A percentile compares a stretch with the other conserved stretches of the same genome.
These are phyloP conservation scores for Peniophora sp. DNA, from an alignment of 1,284 basidiomycete genomes.

Conservation along the genomic window DNA sequence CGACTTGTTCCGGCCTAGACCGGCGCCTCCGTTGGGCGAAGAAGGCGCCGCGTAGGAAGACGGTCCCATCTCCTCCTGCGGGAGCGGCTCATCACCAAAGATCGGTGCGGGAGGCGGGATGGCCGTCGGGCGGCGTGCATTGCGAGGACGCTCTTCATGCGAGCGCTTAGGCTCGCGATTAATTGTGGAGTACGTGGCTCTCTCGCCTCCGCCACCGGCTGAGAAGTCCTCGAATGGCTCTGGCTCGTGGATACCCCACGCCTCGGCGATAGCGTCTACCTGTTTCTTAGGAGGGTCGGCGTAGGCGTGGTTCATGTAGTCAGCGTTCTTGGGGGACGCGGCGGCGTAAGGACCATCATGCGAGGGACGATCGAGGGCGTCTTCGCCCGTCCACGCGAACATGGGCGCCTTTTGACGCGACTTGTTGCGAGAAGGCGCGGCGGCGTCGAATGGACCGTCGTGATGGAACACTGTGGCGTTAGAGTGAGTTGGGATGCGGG, in stretches of 20 bases:
- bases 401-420: conserved; percentile 73
- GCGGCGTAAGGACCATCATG: background rate
- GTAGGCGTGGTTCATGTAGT: conserved; percentile 25
- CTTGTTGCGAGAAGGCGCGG: conserved; percentile 78
- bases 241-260: conserved; percentile 83
- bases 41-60: conserved; percentile 19
- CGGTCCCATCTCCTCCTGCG: conserved; percentile 27
- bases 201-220: conserved; percentile 51
- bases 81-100: conserved; percentile 41
- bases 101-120: conserved; percentile 79
- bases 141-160: conserved; percentile 10
- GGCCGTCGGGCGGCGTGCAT: conserved; percentile 25
- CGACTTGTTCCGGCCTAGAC: conserved; percentile 67
- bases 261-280: conserved; percentile 75
- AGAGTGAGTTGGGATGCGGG: background rate
- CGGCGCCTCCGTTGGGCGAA: conserved; percentile 26
- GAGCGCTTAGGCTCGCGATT: conserved; percentile 30
- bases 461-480: conserved; percentile 69
- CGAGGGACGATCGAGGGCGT: background rate
- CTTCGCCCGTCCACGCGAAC: conserved; percentile 57
- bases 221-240: conserved; percentile 84
- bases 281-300: conserved; percentile 61
- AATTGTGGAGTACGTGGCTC: conserved; percentile 48
- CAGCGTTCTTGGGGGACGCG: conserved; percentile 26
- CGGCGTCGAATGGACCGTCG: conserved; percentile 83